phyloP scores from a whole-genome alignment of 208 protist species.

The Acanthamoeba culbertsoni region DNA sequence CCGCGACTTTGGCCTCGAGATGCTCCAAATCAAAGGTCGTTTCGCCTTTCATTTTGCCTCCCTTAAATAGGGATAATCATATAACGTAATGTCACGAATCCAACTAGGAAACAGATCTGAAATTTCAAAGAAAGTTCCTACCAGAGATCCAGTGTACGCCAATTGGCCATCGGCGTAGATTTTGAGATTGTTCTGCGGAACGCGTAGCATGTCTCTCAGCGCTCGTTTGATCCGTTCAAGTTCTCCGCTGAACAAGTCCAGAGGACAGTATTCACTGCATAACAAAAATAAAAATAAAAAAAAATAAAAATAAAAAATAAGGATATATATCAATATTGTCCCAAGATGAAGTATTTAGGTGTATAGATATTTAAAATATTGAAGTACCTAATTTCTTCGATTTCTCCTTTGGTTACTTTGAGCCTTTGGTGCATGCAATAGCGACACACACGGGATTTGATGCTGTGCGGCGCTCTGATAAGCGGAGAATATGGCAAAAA shows the following conservation, averaged over 20 bases:
- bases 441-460: conserved; percentile 34
- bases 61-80: background rate
- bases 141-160: conserved; percentile 45
- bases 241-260: conserved; percentile 46
- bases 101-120: too few relatives aligned
- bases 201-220: conserved; percentile 43
- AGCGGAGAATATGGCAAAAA: conserved; percentile 52
- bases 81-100: too few relatives aligned
- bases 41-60: conserved; percentile 9
- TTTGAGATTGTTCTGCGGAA: conserved; percentile 58
- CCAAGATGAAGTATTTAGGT: background rate
- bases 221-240: background rate
- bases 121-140: too few relatives aligned
- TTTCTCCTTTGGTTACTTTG: conserved; percentile 29
- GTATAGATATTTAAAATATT: background rate
- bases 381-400: conserved; percentile 13
- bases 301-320: background rate
- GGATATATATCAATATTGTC: background rate
- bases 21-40: conserved; percentile 38
- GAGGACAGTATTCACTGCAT: conserved; percentile 29
- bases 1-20: background rate
- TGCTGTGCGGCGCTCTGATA: conserved; percentile 1
- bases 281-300: background rate
- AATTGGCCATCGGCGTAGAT: conserved; percentile 45
- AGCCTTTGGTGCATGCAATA: conserved; percentile 57